A percentile compares a stretch with the other conserved stretches of the same genome.
These are phyloP conservation scores for Solanum habrochaites DNA, from an alignment of 257 asterid genomes.

Conservation along the genomic window DNA sequence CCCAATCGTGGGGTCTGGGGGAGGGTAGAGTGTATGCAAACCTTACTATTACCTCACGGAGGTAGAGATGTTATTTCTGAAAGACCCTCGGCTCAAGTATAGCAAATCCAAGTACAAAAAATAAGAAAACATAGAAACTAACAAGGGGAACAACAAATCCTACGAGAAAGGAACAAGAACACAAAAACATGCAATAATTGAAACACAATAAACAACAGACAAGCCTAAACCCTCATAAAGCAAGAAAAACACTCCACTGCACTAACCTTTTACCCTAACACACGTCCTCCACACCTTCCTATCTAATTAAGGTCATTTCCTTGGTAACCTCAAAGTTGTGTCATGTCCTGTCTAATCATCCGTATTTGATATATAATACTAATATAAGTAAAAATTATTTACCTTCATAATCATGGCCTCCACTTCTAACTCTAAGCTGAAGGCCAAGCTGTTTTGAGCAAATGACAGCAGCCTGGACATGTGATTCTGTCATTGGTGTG, in stretches of 20 bases:
- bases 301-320: too few relatives aligned
- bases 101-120: neutral
- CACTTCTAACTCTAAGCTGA: conserved; percentile 22
- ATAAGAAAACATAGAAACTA: neutral
- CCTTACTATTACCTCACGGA: neutral
- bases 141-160: neutral
- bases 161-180: neutral
- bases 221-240: neutral
- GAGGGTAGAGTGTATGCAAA: neutral
- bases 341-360: too few relatives aligned
- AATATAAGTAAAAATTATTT: neutral
- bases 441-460: conserved; percentile 14
- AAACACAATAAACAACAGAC: neutral
- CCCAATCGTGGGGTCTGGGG: neutral
- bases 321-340: too few relatives aligned
- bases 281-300: too few relatives aligned
- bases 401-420: conserved; percentile 22
- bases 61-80: neutral
- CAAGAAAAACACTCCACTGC: neutral
- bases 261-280: too few relatives aligned
- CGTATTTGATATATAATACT: neutral
- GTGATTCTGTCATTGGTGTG: conserved; percentile 20
- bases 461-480: conserved; percentile 25
- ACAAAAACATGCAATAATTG: neutral
- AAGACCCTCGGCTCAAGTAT: neutral